These are phyloP conservation scores for Phoma sp. DNA, from an alignment of 2,329 filamentous ascomycete species.

Conservation along the genomic window DNA sequence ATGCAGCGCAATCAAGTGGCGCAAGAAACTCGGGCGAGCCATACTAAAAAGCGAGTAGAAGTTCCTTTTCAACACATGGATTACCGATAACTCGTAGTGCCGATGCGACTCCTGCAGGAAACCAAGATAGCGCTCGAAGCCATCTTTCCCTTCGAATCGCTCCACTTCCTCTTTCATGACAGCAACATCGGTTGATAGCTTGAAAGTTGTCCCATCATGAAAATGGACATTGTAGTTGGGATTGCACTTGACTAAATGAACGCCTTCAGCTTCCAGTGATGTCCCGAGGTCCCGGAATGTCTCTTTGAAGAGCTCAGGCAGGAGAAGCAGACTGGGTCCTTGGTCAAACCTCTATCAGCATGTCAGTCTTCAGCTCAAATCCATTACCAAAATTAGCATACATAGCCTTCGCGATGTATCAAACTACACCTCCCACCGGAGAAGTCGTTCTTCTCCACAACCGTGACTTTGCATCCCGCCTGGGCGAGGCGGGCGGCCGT, in stretches of 20 bases:
- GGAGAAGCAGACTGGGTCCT: conserved; percentile 75
- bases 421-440: conserved; percentile 76
- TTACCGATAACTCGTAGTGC: conserved; percentile 73
- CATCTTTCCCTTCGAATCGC: conserved; percentile 74
- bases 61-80: conserved; percentile 71
- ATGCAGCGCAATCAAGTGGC: conserved; percentile 67
- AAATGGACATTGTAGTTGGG: conserved; percentile 81
- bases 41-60: conserved; percentile 69
- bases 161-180: conserved; percentile 76
- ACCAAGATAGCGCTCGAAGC: conserved; percentile 71
- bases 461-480: conserved; percentile 74
- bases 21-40: conserved; percentile 65
- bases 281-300: conserved; percentile 74
- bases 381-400: conserved; percentile 29
- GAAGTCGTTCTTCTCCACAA: conserved; percentile 79
- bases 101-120: conserved; percentile 72
- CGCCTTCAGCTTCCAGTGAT: conserved; percentile 69
- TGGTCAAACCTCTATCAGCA: conserved; percentile 70
- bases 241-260: conserved; percentile 73
- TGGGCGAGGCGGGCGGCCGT: conserved; percentile 75
- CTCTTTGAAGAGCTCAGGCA: conserved; percentile 74
- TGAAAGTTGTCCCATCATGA: conserved; percentile 69
- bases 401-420: conserved; percentile 66
- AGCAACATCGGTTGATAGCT: conserved; percentile 71
- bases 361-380: conserved; percentile 6